These are phyloP conservation scores for Candida freyschussii DNA, from an alignment of 1,139 yeast genomes.

Conservation along the genomic window DNA sequence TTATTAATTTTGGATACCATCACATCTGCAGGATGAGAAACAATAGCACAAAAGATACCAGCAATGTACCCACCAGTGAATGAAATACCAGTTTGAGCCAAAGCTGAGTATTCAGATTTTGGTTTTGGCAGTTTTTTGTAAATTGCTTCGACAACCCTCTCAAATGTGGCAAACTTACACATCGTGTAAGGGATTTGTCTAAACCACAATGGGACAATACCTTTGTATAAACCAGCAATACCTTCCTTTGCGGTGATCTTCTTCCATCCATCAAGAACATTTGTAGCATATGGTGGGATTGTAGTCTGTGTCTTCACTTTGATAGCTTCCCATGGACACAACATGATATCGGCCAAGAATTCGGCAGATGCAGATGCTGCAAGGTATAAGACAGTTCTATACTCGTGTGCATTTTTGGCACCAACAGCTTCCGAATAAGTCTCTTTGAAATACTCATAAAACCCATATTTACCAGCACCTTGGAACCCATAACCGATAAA, in stretches of 20 bases:
- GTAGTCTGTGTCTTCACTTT: slow-evolving; percentile 92
- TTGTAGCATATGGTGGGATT: slow-evolving; percentile 70
- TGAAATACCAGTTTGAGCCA: slow-evolving; percentile 88
- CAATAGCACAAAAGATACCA: slow-evolving; percentile 91
- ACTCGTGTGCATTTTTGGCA: slow-evolving; percentile 52
- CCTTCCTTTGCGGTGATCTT: slow-evolving; percentile 69
- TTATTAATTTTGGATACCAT: slow-evolving; percentile 90
- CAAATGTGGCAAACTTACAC: slow-evolving; percentile 94
- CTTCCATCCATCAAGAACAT: slow-evolving; percentile 61
- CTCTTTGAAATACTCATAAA: slow-evolving; percentile 85
- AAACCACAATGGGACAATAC: slow-evolving; percentile 85
- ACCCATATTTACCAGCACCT: slow-evolving; percentile 96
- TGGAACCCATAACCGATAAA: slow-evolving; percentile 87
- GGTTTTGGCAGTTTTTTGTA: slow-evolving; percentile 46
- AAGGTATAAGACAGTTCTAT: slow-evolving; percentile 69
- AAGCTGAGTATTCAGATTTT: slow-evolving; percentile 48
- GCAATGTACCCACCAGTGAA: slow-evolving; percentile 94
- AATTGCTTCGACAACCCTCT: slow-evolving; percentile 74
- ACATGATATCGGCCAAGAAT: slow-evolving; percentile 78
- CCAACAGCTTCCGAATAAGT: slow-evolving; percentile 68
- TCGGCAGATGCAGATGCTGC: slow-evolving; percentile 92
- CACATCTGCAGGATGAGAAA: slow-evolving; percentile 96
- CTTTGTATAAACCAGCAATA: slow-evolving; percentile 71
- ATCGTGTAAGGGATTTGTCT: slow-evolving; percentile 96
- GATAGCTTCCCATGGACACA: slow-evolving; percentile 92